Evolutionary conservation across 306 rosid genomes (phyloP).

Genomic region (Prunus armeniaca): DNA sequence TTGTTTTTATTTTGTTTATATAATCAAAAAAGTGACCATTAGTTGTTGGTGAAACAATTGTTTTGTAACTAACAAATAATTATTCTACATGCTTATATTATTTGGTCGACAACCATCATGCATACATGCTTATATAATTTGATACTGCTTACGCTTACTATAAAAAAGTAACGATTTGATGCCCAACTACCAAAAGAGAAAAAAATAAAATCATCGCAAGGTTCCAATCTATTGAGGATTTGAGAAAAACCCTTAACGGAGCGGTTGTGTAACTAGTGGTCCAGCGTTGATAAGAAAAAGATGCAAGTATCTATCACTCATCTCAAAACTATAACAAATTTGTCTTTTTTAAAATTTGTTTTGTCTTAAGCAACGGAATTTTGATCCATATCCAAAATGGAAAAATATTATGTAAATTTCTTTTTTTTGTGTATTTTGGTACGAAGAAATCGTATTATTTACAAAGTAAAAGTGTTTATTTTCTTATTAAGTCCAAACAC

Average conservation of each 20-base stretch:
- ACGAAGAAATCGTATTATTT: too few relatives aligned
- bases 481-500: too few relatives aligned
- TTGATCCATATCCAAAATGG: too few relatives aligned
- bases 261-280: neutral
- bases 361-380: too few relatives aligned
- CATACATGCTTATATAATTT: neutral
- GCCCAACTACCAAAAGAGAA: neutral
- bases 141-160: neutral
- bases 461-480: too few relatives aligned
- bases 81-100: neutral
- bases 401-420: too few relatives aligned
- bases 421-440: too few relatives aligned
- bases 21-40: neutral
- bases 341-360: neutral
- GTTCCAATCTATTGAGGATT: neutral
- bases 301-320: neutral
- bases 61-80: neutral
- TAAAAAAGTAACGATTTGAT: neutral
- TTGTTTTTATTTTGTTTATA: too few relatives aligned
- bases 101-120: neutral
- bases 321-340: neutral
- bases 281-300: neutral
- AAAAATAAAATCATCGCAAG: neutral
- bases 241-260: neutral
- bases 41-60: neutral